A percentile compares a stretch with the other conserved stretches of the same genome.
These are phyloP conservation scores for Globisporangium solare DNA, from an alignment of 352 stramenopile genomes.

Conservation along the genomic window DNA sequence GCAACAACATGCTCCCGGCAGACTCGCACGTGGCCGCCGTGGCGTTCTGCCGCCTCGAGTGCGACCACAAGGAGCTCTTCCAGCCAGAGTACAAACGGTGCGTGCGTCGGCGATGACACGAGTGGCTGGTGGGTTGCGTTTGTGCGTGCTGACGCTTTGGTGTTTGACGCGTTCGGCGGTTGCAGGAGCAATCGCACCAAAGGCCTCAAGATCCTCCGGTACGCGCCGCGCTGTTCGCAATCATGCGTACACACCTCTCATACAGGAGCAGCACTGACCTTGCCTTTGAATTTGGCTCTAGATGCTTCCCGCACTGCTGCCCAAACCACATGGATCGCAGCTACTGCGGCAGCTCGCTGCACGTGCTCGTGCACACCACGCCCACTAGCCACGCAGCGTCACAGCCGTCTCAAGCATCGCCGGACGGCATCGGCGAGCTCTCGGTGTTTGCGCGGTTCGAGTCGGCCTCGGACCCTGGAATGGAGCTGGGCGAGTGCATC, in stretches of 20 bases:
- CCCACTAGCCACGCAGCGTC: not conserved
- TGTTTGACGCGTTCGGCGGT: not conserved
- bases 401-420: not conserved
- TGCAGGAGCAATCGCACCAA: slow-evolving; percentile 67
- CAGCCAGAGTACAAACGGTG: slow-evolving; percentile 63
- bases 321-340: slow-evolving; percentile 30
- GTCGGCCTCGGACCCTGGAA: slow-evolving; percentile 21
- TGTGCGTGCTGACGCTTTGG: not conserved
- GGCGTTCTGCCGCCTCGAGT: slow-evolving; percentile 55
- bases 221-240: not conserved
- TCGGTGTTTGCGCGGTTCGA: slow-evolving; percentile 32
- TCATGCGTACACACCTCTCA: too few relatives aligned
- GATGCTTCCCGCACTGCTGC: slow-evolving; percentile 38
- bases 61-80: slow-evolving; percentile 62
- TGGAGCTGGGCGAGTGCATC: slow-evolving; percentile 39
- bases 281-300: not conserved
- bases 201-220: slow-evolving; percentile 64
- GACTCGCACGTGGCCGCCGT: slow-evolving; percentile 22
- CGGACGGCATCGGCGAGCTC: slow-evolving; percentile 16
- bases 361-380: slow-evolving; percentile 16
- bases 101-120: too few relatives aligned
- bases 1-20: not conserved
- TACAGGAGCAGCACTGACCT: not conserved
- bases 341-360: slow-evolving; percentile 29
- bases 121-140: too few relatives aligned